phyloP scores from a whole-genome alignment of 148 eudicot species.

The Selenicereus undatus region DNA sequence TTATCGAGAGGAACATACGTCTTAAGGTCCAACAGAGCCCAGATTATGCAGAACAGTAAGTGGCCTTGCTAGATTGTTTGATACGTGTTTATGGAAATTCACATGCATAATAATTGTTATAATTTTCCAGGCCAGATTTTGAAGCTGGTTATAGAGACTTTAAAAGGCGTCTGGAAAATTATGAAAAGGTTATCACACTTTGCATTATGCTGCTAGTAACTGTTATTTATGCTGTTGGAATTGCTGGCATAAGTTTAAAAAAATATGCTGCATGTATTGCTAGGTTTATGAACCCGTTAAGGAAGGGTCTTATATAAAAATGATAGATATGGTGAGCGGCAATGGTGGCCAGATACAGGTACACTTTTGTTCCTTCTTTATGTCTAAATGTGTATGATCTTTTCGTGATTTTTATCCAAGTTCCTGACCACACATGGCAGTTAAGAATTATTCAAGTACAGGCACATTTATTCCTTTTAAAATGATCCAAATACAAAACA shows the following conservation, averaged over 20 bases:
- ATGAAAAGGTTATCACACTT: slow-evolving; percentile 63
- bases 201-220: slow-evolving; percentile 17
- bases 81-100: slow-evolving; percentile 1
- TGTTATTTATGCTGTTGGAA: slow-evolving; percentile 5
- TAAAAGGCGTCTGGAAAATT: slow-evolving; percentile 76
- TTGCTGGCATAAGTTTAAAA: background rate
- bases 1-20: slow-evolving; percentile 95
- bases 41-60: slow-evolving; percentile 96
- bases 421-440: background rate
- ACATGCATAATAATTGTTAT: slow-evolving; percentile 17
- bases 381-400: background rate
- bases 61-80: slow-evolving; percentile 7
- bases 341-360: slow-evolving; percentile 99
- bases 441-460: background rate
- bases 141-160: slow-evolving; percentile 98
- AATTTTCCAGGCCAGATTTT: slow-evolving; percentile 75
- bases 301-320: slow-evolving; percentile 97
- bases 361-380: slow-evolving; percentile 19
- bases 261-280: slow-evolving; percentile 14
- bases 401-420: background rate
- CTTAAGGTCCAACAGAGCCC: slow-evolving; percentile 99
- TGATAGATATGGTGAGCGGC: slow-evolving; percentile 96
- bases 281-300: slow-evolving; percentile 96
- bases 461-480: too few species aligned
- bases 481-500: too few species aligned